phyloP scores from a whole-genome alignment of 352 stramenopile genomes.

The Globisporangium heterothallicum region DNA sequence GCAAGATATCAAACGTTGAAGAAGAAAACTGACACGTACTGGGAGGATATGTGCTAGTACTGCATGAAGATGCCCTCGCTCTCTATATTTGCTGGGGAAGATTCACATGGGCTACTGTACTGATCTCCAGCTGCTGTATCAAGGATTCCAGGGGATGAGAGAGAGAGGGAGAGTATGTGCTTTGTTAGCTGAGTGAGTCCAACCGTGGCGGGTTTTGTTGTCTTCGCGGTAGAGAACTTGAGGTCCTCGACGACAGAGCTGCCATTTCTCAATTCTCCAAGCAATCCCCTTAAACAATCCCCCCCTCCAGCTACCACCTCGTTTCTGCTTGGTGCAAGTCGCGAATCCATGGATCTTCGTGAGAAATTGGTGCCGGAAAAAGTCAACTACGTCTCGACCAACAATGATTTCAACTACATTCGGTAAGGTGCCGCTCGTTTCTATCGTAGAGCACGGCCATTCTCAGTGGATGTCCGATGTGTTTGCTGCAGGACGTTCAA shows the following conservation, averaged over 20 bases:
- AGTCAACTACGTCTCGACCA: neutral
- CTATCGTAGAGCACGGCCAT: too few species aligned
- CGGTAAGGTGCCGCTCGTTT: neutral
- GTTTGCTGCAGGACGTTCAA: slow-evolving; percentile 12
- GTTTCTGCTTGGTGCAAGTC: neutral
- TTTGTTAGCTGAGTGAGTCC: too few species aligned
- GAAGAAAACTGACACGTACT: neutral
- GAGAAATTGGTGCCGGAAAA: slow-evolving; percentile 13
- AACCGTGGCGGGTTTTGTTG: too few species aligned
- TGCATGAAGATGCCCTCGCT: neutral
- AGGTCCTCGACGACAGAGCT: neutral
- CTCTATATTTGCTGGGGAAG: neutral
- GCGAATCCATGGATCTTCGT: slow-evolving; percentile 15
- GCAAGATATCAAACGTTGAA: too few species aligned
- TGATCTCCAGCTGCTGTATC: neutral
- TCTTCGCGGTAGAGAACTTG: neutral
- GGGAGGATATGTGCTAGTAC: neutral
- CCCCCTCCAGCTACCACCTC: too few species aligned
- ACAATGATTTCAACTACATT: slow-evolving; percentile 16
- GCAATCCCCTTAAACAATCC: too few species aligned
- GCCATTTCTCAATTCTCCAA: neutral
- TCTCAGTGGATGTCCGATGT: too few species aligned
- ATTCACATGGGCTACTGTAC: neutral
- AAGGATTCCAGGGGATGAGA: neutral
- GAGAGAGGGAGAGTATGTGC: too few species aligned